Evolutionary conservation across 2,329 filamentous ascomycete genomes (phyloP), one percentile per base, ranked within the genome.

Genomic region (Emericellopsis atlantica): DNA sequence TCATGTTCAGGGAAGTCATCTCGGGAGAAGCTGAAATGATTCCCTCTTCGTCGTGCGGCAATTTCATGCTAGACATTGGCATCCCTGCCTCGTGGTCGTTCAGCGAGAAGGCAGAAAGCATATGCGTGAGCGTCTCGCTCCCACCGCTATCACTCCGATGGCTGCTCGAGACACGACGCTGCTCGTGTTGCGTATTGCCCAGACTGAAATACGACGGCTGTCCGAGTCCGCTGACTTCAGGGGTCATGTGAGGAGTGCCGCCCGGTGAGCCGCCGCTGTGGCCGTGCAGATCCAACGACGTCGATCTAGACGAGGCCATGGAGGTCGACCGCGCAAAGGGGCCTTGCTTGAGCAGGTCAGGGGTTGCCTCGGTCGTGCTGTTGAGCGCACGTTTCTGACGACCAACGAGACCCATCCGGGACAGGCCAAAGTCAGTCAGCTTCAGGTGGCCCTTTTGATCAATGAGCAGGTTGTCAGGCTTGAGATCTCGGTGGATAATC

Each of bases 361-460:
- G 92, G 1, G 81, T 88, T n/a, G 82, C 79, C 48, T 98, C 90
- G 23, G 79, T 69, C 55, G 73, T 75, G 65, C 74, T 80, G 55
- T 82, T 92, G 37, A 95, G 70, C 18, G 90, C 87, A 52, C 92
- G 80, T 66, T 98, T 96, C 62, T 98, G 92, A 52, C 92, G 84
- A 44, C 92, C 92, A 45, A 98, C 84, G 47, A 98, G 69, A 56
- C 92, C 93, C 90, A 98, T 96, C 23, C 92, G 81, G 11, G 92
- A 98, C 22, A 98, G 70, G 45, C 92, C 92, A 65, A 98, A 98
- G 59, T 98, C 92, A 1, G 93, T 98, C 51, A 98, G 70, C 62
- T 98, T 98, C 43, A 98, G 66, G 62, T 98, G 92, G 2, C 92
- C 92, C 54, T 88, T 95, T 52, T 93, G 87, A 55, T 98, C 93